Base-by-base conservation (phyloP, 192 early-diverging fungal genomes). In the Coemansia sp. region DNA sequence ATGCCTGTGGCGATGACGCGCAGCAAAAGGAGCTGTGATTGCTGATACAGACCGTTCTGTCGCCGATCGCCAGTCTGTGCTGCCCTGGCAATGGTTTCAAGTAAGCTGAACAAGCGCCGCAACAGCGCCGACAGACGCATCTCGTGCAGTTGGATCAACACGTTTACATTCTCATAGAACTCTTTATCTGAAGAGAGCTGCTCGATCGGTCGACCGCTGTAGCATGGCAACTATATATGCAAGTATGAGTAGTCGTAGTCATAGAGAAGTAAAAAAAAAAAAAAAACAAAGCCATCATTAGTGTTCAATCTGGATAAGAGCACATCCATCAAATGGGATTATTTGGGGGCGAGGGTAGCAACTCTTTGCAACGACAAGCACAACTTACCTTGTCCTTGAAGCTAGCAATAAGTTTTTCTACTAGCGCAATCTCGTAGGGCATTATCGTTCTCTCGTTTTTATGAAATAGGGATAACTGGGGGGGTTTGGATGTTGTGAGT, bases 1-100 rank as follows among this genome's bases (percentile, higher is more conserved):
- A 94, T 92, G 70, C 93, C 94, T 60, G 89, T 88, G 3, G 90
- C 91, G 26, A 95, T 75, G 42, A 97, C 82, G 60, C 90, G 84
- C 55, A 95, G 84, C 15, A 95, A 72, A 66, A 94, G 92, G 12
- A 94, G 83, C 71, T 95, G 94, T 18, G 93, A 94, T 67, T 97
- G 92, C 66, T 93, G 85, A 29, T 88, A 83, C 43, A 93, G 85
- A 28, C 48, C 53, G n/a, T 64, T 37, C 21, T 35, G 58, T 49
- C 77, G 66, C 56, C 70, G 61, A 26, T 71, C 71, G 59, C 53
- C 62, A 31, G 43, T 72, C 49, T 68, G 60, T 12, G 39, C 58
- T 70, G 89, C 85, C 81, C 87, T 88, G 13, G 87, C 86, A 55
- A 94, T 86, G 40, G 79, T 84, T 67, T 95, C 94, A 28, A 95